phyloP scores from a whole-genome alignment of 306 rosid species.

The Calophaca sinica region DNA sequence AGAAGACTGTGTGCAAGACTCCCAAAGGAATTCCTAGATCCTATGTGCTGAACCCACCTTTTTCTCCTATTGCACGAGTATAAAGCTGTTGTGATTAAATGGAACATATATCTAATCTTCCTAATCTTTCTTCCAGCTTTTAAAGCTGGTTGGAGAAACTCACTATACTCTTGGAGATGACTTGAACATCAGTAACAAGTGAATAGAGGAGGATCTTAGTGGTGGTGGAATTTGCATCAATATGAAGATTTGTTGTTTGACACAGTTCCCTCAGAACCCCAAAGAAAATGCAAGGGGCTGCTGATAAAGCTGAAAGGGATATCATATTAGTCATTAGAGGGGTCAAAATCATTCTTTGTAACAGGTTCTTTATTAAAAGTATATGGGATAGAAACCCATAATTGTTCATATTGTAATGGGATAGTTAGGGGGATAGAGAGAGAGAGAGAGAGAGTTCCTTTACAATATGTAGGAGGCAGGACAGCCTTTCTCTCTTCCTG shows the following conservation, averaged over 20 bases:
- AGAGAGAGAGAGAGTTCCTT: slow-evolving; percentile 37
- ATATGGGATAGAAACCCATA: slow-evolving; percentile 39
- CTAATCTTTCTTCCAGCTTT: slow-evolving; percentile 24
- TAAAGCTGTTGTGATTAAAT: slow-evolving; percentile 35
- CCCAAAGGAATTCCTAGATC: slow-evolving; percentile 66
- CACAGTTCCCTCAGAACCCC: slow-evolving; percentile 2
- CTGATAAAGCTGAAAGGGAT: slow-evolving; percentile 38
- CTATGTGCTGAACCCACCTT: slow-evolving; percentile 74
- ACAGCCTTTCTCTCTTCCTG: slow-evolving; percentile 25
- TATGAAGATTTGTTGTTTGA: slow-evolving; percentile 30
- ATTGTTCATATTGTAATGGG: slow-evolving; percentile 63
- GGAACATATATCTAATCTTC: not conserved
- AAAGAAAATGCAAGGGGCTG: slow-evolving; percentile 43
- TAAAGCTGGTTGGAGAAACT: slow-evolving; percentile 32
- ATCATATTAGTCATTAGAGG: slow-evolving; percentile 34
- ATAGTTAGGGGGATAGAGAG: slow-evolving; percentile 37
- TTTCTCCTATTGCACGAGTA: slow-evolving; percentile 87
- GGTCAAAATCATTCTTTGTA: slow-evolving; percentile 51
- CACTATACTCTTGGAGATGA: slow-evolving; percentile 30
- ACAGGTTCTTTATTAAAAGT: slow-evolving; percentile 39
- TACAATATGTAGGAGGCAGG: slow-evolving; percentile 21
- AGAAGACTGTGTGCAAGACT: slow-evolving; percentile 57
- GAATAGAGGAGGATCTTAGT: slow-evolving; percentile 18
- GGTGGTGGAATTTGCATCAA: slow-evolving; percentile 35
- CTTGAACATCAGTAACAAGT: slow-evolving; percentile 19